These are phyloP conservation scores for Rhodotorula sp. DNA, from an alignment of 1,284 basidiomycete genomes.

Conservation along the genomic window DNA sequence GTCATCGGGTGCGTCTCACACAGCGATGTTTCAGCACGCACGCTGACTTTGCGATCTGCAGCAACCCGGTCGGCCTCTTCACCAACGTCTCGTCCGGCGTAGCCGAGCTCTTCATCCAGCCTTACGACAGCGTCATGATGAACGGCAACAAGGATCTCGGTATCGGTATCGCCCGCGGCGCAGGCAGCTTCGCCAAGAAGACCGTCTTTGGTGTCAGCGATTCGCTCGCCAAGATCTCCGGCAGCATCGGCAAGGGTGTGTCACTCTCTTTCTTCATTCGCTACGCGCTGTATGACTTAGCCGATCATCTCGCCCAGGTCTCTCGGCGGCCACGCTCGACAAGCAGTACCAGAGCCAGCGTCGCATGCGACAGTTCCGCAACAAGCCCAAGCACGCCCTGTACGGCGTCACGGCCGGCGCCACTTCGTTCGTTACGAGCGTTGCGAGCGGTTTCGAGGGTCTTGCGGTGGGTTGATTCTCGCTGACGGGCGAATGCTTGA, in stretches of 20 bases:
- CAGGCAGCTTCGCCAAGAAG: constrained; percentile 98
- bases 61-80: constrained; percentile 88
- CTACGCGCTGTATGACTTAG: background rate
- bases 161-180: constrained; percentile 94
- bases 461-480: constrained; percentile 66
- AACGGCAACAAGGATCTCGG: constrained; percentile 95
- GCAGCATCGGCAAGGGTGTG: constrained; percentile 91
- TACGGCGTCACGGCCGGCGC: constrained; percentile 94
- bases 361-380: constrained; percentile 83
- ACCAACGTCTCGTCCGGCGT: constrained; percentile 99
- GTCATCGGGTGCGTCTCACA: constrained; percentile 60
- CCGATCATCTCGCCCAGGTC: constrained; percentile 57
- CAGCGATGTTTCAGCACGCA: too few relatives aligned
- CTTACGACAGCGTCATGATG: constrained; percentile 95
- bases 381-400: constrained; percentile 94
- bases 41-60: background rate
- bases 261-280: constrained; percentile 2
- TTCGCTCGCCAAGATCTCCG: constrained; percentile 94
- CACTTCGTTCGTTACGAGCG: constrained; percentile 87
- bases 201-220: constrained; percentile 96
- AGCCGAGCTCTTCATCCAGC: constrained; percentile 98
- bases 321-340: constrained; percentile 96
- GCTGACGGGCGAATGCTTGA: background rate
- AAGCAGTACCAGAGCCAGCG: constrained; percentile 90
- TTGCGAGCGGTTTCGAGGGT: constrained; percentile 94